Conservation (phyloP, 2,329 filamentous ascomycete species). For the Ascosphaera apis region DNA sequence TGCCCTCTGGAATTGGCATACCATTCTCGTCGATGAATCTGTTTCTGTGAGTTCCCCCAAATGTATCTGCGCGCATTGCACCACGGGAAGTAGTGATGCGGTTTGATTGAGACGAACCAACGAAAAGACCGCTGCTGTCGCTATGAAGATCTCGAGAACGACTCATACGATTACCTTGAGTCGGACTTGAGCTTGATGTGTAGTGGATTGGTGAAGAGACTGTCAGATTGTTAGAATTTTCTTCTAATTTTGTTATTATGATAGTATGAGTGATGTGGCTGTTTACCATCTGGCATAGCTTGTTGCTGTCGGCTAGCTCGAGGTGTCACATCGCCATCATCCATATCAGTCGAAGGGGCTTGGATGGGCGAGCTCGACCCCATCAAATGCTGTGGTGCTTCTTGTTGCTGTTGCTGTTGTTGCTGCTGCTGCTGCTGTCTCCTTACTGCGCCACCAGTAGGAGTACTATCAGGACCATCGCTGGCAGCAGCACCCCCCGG, state of each 20-base stretch:
- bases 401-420: constrained; percentile 8
- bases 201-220: constrained; percentile 88
- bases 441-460: too few relatives aligned
- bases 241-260: neutral
- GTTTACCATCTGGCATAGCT: constrained; percentile 17
- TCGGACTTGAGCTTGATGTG: constrained; percentile 69
- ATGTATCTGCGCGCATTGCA: constrained; percentile 46
- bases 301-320: constrained; percentile 14
- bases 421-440: too few relatives aligned
- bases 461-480: constrained; percentile 8
- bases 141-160: constrained; percentile 51
- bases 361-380: constrained; percentile 26
- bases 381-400: constrained; percentile 6
- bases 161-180: constrained; percentile 31
- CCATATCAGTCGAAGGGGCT: constrained; percentile 15
- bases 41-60: constrained; percentile 30
- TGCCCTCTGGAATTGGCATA: constrained; percentile 29
- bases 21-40: constrained; percentile 43
- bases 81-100: constrained; percentile 26
- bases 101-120: constrained; percentile 37
- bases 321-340: constrained; percentile 21
- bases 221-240: constrained; percentile 17
- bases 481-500: constrained; percentile 20
- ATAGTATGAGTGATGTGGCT: neutral
- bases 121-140: constrained; percentile 71